Evolutionary conservation across 2,329 filamentous ascomycete genomes (phyloP).

Genomic region (Colletotrichum tabaci): DNA sequence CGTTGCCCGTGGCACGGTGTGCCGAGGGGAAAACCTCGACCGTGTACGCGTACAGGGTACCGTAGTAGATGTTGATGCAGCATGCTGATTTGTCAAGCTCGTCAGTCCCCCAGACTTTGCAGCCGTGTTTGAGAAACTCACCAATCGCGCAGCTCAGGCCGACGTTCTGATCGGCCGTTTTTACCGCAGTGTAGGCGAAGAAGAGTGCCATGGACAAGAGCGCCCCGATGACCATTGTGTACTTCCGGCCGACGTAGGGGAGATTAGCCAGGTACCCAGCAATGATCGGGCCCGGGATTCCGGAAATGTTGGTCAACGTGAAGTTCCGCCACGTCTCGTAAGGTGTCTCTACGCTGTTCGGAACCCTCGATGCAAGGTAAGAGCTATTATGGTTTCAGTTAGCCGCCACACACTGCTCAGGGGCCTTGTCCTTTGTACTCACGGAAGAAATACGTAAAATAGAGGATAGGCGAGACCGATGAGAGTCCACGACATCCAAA

Average conservation of each 20-base stretch:
- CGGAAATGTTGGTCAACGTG: constrained; percentile 75
- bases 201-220: constrained; percentile 79
- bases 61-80: constrained; percentile 80
- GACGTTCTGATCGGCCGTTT: constrained; percentile 73
- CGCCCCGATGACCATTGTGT: constrained; percentile 77
- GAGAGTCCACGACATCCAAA: constrained; percentile 79
- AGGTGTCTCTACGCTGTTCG: constrained; percentile 15
- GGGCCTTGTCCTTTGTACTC: constrained; percentile 42
- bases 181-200: constrained; percentile 81
- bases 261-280: constrained; percentile 77
- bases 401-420: background rate
- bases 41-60: constrained; percentile 76
- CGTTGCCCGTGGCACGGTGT: constrained; percentile 82
- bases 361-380: constrained; percentile 31
- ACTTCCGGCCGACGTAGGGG: constrained; percentile 71
- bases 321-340: constrained; percentile 80
- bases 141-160: constrained; percentile 75
- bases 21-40: constrained; percentile 76
- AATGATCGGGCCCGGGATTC: constrained; percentile 78
- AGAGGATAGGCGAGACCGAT: constrained; percentile 82
- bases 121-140: background rate
- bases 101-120: background rate
- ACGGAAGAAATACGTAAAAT: constrained; percentile 81
- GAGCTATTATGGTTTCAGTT: background rate
- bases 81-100: constrained; percentile 63